Evolutionary conservation across 768 basidiomycete genomes (phyloP).

Genomic region (Amanita inopinata): DNA sequence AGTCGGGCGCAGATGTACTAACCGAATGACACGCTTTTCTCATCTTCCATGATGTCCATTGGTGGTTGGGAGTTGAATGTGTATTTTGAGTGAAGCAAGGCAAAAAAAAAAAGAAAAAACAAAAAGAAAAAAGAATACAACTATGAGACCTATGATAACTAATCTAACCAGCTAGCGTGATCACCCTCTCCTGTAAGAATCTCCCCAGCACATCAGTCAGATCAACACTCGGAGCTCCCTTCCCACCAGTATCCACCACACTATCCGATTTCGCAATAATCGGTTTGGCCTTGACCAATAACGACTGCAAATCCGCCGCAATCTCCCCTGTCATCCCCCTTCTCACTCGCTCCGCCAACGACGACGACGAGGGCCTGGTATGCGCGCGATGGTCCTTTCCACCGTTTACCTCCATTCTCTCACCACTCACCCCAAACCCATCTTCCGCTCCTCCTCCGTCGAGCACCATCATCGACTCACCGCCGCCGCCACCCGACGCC

Average conservation of each 20-base stretch:
- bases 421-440: constrained; percentile 3
- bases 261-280: constrained; percentile 50
- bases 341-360: constrained; percentile 56
- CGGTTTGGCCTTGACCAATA: constrained; percentile 57
- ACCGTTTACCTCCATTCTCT: constrained; percentile 6
- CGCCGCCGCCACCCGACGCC: constrained; percentile 29
- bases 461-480: constrained; percentile 25
- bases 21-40: no score
- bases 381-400: constrained; percentile 30
- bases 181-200: constrained; percentile 58
- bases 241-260: constrained; percentile 21
- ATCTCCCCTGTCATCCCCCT: constrained; percentile 78
- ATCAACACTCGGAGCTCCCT: constrained; percentile 35
- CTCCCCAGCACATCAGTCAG: constrained; percentile 48
- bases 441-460: constrained; percentile 17
- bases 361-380: constrained; percentile 34
- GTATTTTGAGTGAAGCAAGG: no score
- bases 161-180: constrained; percentile 25
- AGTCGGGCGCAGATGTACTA: constrained; percentile 68
- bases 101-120: no score
- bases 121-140: no score
- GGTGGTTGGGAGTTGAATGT: no score
- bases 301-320: constrained; percentile 56
- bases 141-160: no score
- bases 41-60: no score